Base-by-base conservation (phyloP, 176 grass and related monocot genomes). In the Bonia amplexicaulis region DNA sequence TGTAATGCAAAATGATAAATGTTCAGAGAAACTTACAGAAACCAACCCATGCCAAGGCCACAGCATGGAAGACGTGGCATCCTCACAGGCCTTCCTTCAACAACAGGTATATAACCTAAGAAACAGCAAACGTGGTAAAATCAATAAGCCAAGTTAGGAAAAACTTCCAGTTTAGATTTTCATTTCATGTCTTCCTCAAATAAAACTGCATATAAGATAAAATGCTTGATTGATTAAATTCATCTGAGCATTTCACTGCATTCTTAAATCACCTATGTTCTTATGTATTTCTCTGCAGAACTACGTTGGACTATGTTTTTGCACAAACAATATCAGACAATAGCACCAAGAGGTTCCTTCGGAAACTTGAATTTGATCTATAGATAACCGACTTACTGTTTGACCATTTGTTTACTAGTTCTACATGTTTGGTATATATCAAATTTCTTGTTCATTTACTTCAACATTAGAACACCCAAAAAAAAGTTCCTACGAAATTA, bases 41-140 rank as follows among this genome's bases (percentile, higher is more conserved):
- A 71, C 96, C 93, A 98, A 44, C 96, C 96, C 76, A 98, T 90
- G 47, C 96, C 96, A 60, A 98, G 68, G 61, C 93, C 96, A 77
- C 93, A 98, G 64, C 87, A 98, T 57, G 91, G 96, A 79, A 98
- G 91, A 27, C 87, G 91, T 16, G 64, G 80, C 76, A 95, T 87
- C 91, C 93, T 95, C 84, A 98, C 78, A 66, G 96, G 93, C 9
- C 89, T 85, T 29, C 93, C 93, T 98, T 98, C 96, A 84, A 83
- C 96, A 84, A 95, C 80, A 49, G 89, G 68, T 86, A 86, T 80
- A 80, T 98, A 95, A 78, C 87, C 93, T 98, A 85, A 22, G 61
- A 66, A 81, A 55, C 11, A 74, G 76, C 78, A 61, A 79, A 70
- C 12, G 22, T 54, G 6, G 19, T 15, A 82, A 57, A 71, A 25